Conservation (phyloP, 495 filamentous ascomycete species). For the Penicillium soppii region DNA sequence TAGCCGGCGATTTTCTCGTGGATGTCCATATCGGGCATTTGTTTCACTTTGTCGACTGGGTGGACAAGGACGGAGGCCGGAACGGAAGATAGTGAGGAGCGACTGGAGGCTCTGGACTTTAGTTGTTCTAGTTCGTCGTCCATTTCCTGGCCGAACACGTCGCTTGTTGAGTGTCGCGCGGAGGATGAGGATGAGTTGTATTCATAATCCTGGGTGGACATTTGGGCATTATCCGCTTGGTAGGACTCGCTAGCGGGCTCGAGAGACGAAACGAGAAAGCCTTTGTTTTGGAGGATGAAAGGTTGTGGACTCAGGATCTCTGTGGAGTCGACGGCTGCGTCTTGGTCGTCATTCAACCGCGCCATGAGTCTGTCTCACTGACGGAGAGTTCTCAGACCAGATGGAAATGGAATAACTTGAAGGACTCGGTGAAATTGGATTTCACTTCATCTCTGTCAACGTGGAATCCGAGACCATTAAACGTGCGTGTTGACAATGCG, state of each 20-base stretch:
- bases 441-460: neutral
- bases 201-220: slow-evolving; percentile 29
- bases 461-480: neutral
- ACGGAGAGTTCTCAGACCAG: neutral
- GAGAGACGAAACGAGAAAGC: slow-evolving; percentile 18
- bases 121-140: slow-evolving; percentile 32
- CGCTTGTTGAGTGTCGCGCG: slow-evolving; percentile 31
- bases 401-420: neutral
- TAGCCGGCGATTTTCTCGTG: slow-evolving; percentile 24
- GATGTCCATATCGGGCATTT: slow-evolving; percentile 8
- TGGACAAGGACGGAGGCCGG: slow-evolving; percentile 40
- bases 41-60: slow-evolving; percentile 23
- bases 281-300: slow-evolving; percentile 17
- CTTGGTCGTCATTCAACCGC: slow-evolving; percentile 15
- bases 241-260: slow-evolving; percentile 18
- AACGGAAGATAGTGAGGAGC: slow-evolving; percentile 44
- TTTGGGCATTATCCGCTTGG: slow-evolving; percentile 21
- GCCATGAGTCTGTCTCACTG: slow-evolving; percentile 16
- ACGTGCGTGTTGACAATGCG: slow-evolving; percentile 14
- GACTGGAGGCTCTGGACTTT: slow-evolving; percentile 41
- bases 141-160: slow-evolving; percentile 26
- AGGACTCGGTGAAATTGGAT: neutral
- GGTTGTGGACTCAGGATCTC: slow-evolving; percentile 28
- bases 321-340: slow-evolving; percentile 9
- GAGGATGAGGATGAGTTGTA: slow-evolving; percentile 42